phyloP scores from a whole-genome alignment of 2,329 filamentous ascomycete genomes.

The Colletotrichum somersetense region DNA sequence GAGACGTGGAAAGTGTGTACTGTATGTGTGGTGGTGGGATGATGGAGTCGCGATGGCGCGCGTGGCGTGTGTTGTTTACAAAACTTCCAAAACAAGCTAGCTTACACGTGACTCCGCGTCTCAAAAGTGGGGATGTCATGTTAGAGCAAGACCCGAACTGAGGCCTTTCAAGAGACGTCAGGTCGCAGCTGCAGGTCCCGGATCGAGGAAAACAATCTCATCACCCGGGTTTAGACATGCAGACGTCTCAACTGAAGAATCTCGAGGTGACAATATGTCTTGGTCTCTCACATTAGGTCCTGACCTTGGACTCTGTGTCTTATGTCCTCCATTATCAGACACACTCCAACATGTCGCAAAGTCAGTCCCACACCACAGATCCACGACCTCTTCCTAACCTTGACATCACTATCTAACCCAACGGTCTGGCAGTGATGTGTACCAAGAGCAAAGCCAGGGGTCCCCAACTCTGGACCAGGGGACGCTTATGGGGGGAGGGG shows the following conservation, averaged over 20 bases:
- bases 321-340: constrained; percentile 24
- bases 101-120: constrained; percentile 39
- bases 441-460: constrained; percentile 29
- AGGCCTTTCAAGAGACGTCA: constrained; percentile 10
- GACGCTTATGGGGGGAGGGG: constrained; percentile 28
- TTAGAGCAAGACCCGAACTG: constrained; percentile 19
- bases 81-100: constrained; percentile 33
- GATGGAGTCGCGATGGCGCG: constrained; percentile 41
- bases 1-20: constrained; percentile 19
- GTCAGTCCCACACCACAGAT: constrained; percentile 10
- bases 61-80: constrained; percentile 42
- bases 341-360: constrained; percentile 7
- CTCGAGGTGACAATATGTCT: constrained; percentile 23
- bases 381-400: constrained; percentile 21
- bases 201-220: constrained; percentile 34
- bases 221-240: constrained; percentile 30
- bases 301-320: constrained; percentile 3
- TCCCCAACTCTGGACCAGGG: constrained; percentile 22
- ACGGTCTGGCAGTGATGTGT: constrained; percentile 34
- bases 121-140: neutral
- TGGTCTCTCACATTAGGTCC: constrained; percentile 1
- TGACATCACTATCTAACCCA: constrained; percentile 39
- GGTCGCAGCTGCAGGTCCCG: constrained; percentile 35
- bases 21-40: neutral
- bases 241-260: constrained; percentile 41